Conservation (phyloP, 768 basidiomycete genomes). For the Heimioporus sp. region DNA sequence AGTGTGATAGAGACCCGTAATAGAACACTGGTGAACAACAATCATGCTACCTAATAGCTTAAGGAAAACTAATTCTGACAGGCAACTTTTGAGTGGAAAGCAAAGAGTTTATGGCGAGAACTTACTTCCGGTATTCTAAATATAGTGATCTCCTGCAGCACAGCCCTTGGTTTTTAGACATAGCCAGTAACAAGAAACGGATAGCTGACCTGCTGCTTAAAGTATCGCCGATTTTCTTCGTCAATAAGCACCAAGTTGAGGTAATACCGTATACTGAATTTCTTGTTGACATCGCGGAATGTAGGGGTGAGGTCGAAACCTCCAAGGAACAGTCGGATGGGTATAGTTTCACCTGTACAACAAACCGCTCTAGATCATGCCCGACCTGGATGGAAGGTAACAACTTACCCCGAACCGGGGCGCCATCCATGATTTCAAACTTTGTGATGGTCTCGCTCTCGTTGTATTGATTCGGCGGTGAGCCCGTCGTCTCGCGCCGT, state of each 20-base stretch:
- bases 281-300: constrained; percentile 99
- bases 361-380: background rate
- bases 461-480: constrained; percentile 99
- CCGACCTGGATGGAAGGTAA: background rate
- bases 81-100: background rate
- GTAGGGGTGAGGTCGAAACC: constrained; percentile 99
- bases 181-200: background rate
- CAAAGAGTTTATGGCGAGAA: background rate
- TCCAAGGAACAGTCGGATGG: constrained; percentile 95
- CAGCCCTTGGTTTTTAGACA: constrained; percentile 1
- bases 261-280: constrained; percentile 96
- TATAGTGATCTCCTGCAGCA: constrained; percentile 73
- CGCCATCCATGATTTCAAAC: constrained; percentile 99
- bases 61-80: constrained; percentile 34
- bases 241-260: constrained; percentile 96
- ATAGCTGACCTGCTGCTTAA: constrained; percentile 83
- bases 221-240: constrained; percentile 96
- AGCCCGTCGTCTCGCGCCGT: constrained; percentile 93
- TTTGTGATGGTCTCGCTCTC: constrained; percentile 99
- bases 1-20: background rate
- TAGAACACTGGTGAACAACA: constrained; percentile 4
- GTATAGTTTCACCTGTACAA: constrained; percentile 89
- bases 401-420: constrained; percentile 83
- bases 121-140: constrained; percentile 87
- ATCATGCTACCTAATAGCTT: background rate